A percentile compares a stretch with the other conserved stretches of the same genome.
phyloP scores from a whole-genome alignment of 768 basidiomycete species.

The Auriculariales sp. region DNA sequence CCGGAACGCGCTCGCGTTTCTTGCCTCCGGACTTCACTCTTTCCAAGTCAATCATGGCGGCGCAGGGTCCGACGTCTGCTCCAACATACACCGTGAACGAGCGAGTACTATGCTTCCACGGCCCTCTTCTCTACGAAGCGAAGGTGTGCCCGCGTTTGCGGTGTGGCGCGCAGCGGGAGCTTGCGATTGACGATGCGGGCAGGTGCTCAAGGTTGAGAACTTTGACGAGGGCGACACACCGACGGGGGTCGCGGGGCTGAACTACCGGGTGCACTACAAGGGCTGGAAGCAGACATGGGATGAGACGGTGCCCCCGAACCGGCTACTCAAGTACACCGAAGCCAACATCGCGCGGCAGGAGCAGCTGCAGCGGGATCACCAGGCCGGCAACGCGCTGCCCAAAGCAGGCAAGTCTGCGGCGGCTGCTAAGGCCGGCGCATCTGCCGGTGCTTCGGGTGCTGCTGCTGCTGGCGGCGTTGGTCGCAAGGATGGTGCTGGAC shows the following conservation, averaged over 20 bases:
- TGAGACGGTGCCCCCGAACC: conserved; percentile 79
- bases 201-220: conserved; percentile 51
- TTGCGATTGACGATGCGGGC: background rate
- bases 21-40: background rate
- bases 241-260: conserved; percentile 50
- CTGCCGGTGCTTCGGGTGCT: too few relatives aligned
- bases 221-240: conserved; percentile 51
- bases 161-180: background rate
- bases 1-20: background rate
- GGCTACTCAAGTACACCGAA: conserved; percentile 78
- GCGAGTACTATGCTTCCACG: conserved; percentile 86
- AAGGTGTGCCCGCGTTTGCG: conserved; percentile 31
- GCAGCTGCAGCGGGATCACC: conserved; percentile 31
- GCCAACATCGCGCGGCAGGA: conserved; percentile 69
- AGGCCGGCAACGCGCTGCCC: conserved; percentile 10
- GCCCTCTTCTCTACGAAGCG: conserved; percentile 90
- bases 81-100: conserved; percentile 44
- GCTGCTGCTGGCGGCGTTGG: conserved; percentile 4
- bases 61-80: background rate
- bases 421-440: conserved; percentile 14
- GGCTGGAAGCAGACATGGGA: conserved; percentile 99
- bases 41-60: background rate
- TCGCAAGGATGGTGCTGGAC: conserved; percentile 8
- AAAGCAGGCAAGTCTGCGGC: conserved; percentile 25
- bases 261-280: conserved; percentile 96